Evolutionary conservation across 2,329 filamentous ascomycete genomes (phyloP).

Genomic region (Alternaria metachromatica): DNA sequence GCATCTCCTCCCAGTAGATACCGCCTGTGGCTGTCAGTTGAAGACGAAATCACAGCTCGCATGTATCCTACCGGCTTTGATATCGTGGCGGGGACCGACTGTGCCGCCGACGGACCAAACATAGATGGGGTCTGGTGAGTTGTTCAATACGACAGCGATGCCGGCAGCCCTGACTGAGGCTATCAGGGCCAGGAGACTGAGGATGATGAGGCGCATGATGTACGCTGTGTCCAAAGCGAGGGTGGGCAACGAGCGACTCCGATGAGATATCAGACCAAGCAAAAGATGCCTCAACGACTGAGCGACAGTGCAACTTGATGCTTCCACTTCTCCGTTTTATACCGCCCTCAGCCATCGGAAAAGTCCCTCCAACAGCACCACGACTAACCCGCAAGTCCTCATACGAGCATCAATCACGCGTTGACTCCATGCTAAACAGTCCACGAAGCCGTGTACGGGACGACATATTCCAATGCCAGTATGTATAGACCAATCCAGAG

Average conservation of each 20-base stretch:
- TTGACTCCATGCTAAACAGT: neutral
- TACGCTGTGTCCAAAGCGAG: neutral
- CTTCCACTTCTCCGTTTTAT: neutral
- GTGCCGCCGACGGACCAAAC: conserved; percentile 33
- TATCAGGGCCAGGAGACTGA: conserved; percentile 18
- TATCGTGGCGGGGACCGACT: conserved; percentile 18
- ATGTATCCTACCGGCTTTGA: conserved; percentile 19
- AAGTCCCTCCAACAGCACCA: neutral
- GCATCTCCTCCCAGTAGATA: conserved; percentile 27
- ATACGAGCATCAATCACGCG: neutral
- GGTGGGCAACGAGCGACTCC: neutral
- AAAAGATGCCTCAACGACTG: neutral
- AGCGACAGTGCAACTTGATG: neutral
- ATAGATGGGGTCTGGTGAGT: conserved; percentile 27
- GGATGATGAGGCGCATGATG: conserved; percentile 24
- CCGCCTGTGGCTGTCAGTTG: conserved; percentile 15
- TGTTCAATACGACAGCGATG: conserved; percentile 34
- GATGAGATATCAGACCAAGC: neutral
- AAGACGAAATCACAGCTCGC: neutral
- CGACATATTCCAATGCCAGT: neutral
- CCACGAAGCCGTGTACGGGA: neutral
- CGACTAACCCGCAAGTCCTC: neutral
- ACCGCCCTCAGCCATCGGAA: neutral
- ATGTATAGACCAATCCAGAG: neutral
- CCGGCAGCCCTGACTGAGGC: conserved; percentile 29